Percentiles rank a stretch among this genome's conserved stretches.
These are phyloP conservation scores for Neofusicoccum ribis DNA, from an alignment of 2,329 filamentous ascomycete species.

Conservation along the genomic window DNA sequence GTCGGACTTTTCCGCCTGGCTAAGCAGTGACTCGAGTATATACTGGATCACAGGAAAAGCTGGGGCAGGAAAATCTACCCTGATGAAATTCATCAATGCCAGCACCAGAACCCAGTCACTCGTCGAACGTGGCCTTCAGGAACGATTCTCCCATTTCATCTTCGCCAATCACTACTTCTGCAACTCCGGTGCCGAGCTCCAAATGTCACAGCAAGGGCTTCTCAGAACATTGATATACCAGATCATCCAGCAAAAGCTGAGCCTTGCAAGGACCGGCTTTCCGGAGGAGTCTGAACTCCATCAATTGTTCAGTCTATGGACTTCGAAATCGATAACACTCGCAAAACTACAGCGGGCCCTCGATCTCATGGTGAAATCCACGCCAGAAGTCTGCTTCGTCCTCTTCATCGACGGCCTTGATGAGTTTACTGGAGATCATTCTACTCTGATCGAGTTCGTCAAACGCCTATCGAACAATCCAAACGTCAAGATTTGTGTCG, in stretches of 20 bases:
- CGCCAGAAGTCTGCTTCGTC: not conserved
- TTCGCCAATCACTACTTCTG: conserved; percentile 44
- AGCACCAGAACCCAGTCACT: not conserved
- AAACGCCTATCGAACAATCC: not conserved
- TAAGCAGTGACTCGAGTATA: conserved; percentile 23
- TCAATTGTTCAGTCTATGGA: not conserved
- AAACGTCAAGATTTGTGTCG: conserved; percentile 1
- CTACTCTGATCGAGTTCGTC: not conserved
- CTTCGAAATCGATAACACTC: too few species aligned
- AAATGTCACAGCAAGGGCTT: conserved; percentile 13
- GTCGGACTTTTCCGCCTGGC: not conserved
- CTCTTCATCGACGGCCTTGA: conserved; percentile 19
- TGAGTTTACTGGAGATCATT: conserved; percentile 4
- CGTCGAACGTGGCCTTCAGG: not conserved
- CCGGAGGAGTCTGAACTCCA: not conserved
- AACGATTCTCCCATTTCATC: conserved; percentile 20
- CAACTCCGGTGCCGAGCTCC: conserved; percentile 25
- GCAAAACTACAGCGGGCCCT: not conserved
- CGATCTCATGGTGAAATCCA: not conserved
- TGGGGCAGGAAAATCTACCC: conserved; percentile 45
- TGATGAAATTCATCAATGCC: conserved; percentile 35
- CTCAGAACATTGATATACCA: not conserved
- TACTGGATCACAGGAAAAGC: conserved; percentile 46
- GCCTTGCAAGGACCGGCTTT: not conserved
- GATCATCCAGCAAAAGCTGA: too few species aligned